A percentile compares a stretch with the other conserved stretches of the same genome.
These are phyloP conservation scores for Aureobasidium sp. DNA, from an alignment of 2,329 filamentous ascomycete species.

Conservation along the genomic window DNA sequence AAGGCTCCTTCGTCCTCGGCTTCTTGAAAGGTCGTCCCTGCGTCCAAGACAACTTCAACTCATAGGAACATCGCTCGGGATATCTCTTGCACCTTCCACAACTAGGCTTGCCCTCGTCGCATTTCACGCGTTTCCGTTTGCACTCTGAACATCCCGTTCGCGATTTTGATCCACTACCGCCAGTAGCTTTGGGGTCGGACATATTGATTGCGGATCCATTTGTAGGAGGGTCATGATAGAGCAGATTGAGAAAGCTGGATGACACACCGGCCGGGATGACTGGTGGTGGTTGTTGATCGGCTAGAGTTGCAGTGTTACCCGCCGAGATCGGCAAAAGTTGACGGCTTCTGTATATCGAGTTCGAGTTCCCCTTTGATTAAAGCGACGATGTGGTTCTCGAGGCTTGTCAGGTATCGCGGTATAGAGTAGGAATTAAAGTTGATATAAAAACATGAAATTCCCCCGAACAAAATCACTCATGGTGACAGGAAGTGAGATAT, in stretches of 20 bases:
- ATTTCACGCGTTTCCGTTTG: constrained; percentile 24
- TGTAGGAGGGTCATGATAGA: background rate
- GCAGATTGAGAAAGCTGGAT: background rate
- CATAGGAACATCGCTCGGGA: constrained; percentile 16
- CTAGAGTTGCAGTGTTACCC: background rate
- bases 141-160: constrained; percentile 23
- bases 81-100: constrained; percentile 19
- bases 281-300: constrained; percentile 5
- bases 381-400: background rate
- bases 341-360: background rate
- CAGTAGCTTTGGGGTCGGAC: constrained; percentile 1
- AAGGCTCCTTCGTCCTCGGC: constrained; percentile 5
- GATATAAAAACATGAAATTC: too few species aligned
- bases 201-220: constrained; percentile 2
- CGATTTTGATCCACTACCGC: constrained; percentile 16
- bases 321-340: background rate
- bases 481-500: background rate
- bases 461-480: too few species aligned
- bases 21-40: constrained; percentile 11
- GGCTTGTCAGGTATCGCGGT: background rate
- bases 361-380: background rate
- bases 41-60: constrained; percentile 13
- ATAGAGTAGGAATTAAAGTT: background rate
- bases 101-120: constrained; percentile 20
- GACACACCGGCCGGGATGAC: constrained; percentile 7